Base-by-base conservation (phyloP, 2,329 filamentous ascomycete genomes). In the Pseudopithomyces maydicus region DNA sequence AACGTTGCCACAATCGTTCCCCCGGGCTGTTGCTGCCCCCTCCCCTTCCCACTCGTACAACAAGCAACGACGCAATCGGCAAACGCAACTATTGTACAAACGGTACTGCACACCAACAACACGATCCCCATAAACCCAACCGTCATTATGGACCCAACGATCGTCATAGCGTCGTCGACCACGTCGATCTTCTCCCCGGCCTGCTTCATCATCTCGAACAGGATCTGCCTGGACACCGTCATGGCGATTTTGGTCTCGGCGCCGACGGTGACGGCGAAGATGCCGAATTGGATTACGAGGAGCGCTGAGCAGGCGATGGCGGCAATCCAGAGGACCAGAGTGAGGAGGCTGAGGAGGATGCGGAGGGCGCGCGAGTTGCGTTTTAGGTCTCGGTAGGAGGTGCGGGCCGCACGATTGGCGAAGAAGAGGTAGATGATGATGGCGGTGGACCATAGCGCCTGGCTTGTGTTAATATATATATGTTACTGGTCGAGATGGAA, bases 221-320 rank as follows among this genome's bases (percentile, higher is more conserved):
- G 10, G 20, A 44, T 26, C 23, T 51, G 32, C 48, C 45, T 48
- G 19, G 41, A 19, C 10, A 41, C 29, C 3, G 36, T 44, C 35
- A 55, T 6, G 3, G 56, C 52, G 38, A 55, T 26, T 35, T 58
- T 58, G 23, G 39, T 47, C 22, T 47, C 46, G 8, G 56, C 39
- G 4, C 56, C 56, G 22, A 36, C 20, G 2, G 41, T 19, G 17
- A 58, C 11, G 14, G 56, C 43, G 26, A 58, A 58, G 39, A 55
- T 26, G 42, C 56, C 47, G 43, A 55, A 58, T 26, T 58, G 44
- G 6, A 52, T 46, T 23, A 48, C 46, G 47, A 58, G 56, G 2
- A 58, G 52, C 12, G 47, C 42, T 2, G 56, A 51, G 26, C 56
- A 58, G 29, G 52, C 47, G 17, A 58, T 58, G n/a, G 56, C 56